phyloP scores from a whole-genome alignment of 108 stramenopile genomes.

The Cyclotella atomus region DNA sequence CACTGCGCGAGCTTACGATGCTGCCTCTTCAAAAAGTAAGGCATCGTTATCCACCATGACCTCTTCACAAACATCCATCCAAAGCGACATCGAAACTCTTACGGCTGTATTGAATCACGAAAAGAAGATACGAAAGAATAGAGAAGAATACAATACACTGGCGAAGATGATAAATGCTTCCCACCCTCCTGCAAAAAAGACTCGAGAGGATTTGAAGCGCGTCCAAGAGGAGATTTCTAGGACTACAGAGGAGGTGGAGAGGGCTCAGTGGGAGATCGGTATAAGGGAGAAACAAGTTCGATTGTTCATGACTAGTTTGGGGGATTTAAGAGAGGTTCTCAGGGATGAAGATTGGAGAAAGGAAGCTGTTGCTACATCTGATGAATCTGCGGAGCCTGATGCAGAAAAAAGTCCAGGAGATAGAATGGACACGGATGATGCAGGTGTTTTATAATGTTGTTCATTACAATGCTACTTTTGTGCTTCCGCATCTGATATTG shows the following conservation, averaged over 20 bases:
- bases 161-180: constrained; percentile 31
- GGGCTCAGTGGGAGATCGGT: constrained; percentile 23
- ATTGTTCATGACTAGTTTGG: constrained; percentile 38
- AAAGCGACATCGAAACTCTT: constrained; percentile 25
- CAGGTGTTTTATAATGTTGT: neutral
- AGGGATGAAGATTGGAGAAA: constrained; percentile 37
- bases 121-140: neutral
- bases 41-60: constrained; percentile 21
- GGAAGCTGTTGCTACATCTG: neutral
- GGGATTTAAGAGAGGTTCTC: constrained; percentile 35
- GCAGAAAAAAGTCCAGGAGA: too few relatives aligned
- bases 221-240: constrained; percentile 23
- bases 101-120: constrained; percentile 14
- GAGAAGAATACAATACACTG: constrained; percentile 42
- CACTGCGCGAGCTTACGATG: constrained; percentile 28
- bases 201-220: constrained; percentile 19
- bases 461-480: neutral
- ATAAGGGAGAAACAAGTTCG: constrained; percentile 39
- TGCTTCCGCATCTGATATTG: neutral
- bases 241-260: constrained; percentile 24
- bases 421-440: too few relatives aligned
- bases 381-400: too few relatives aligned
- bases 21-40: constrained; percentile 12
- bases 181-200: constrained; percentile 21
- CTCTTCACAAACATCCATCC: neutral